Base-by-base conservation (phyloP, 1,139 yeast species). In the Nakaseomyces sp. region DNA sequence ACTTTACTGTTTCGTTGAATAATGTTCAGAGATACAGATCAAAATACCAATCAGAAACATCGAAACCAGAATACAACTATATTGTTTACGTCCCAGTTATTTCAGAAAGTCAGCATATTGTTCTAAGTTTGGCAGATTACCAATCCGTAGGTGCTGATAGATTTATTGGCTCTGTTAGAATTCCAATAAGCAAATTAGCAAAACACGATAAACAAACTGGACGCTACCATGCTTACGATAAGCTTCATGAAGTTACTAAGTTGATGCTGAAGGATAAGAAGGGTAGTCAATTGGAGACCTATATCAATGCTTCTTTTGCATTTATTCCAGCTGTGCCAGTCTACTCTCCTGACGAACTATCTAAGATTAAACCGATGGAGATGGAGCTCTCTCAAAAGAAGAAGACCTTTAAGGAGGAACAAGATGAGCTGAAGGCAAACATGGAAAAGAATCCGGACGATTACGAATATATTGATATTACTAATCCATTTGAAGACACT, bases 301-400 rank as follows among this genome's bases (percentile, higher is more conserved):
- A 61, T 2, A 60, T 82, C 35, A 58, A 60, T n/a, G 76, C 78
- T 51, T 74, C 83, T 3, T 70, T 80, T 28, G 73, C 83, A 2
- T 80, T 80, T 59, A 59, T 79, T 44, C 88, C 91, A 39, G 66
- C 77, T 8, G 67, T 77, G 41, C 82, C 85, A 5, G 77, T 79
- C 5, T 78, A 72, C 53, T 72, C 86, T 12, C 70, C 73, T 33
- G 67, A 71, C 25, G 88, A 83, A 62, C 48, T 76, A 29, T 64
- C 65, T 15, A 72, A 67, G 25, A 69, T 77, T 43, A 62, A 68
- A 32, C 56, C 64, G 38, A 64, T 69, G 50, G 67, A 69, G 41
- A 62, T 65, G 37, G 71, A 70, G 43, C 53, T 65, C 17, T 61
- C 64, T 20, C 65, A 63, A 24, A 64, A 66, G 48, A 61, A 63